Evolutionary conservation across 352 stramenopile species (phyloP), one percentile per base, ranked within the genome.

Genomic region (Globisporangium camurandrum): DNA sequence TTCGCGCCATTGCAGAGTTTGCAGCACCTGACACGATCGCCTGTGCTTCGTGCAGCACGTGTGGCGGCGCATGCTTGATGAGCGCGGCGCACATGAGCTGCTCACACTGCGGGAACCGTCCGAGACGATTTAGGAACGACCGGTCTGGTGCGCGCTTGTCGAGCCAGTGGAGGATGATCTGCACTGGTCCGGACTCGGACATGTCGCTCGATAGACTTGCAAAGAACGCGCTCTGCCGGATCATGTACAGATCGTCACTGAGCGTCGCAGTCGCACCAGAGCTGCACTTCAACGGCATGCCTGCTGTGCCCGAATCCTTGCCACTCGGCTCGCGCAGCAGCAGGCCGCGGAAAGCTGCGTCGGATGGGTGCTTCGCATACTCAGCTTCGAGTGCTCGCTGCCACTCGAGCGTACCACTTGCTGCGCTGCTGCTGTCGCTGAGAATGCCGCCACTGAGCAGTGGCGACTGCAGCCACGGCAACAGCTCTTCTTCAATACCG

Each of bases 391-490:
- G 47, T 16, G 55, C 49, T 9, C 23, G 36, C 23, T 51, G 42
- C 55, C 55, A 61, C 11, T 51, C 46, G 36, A 42, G 20, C 19
- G 39, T 33, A 19, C 17, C 31, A n/a, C 4, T 16, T 9, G 2
- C 33, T 14, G 14, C 40, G 23, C 1, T 22, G 34, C 34, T 61
- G 38, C 22, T 20, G 27, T 48, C 50, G 7, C 27, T 31, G 17
- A 62, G 65, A 7, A 88, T 65, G 0, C 84, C 84, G 14, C 84
- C 84, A 59, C 79, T 92, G 8, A 94, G 54, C 16, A 94, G 57
- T 19, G 75, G 76, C 10, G 81, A 93, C 50, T 94, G 81, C 20
- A 94, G 53, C 84, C 84, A 94, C 9, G 84, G 81, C 3, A 89
- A 47, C 7, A 94, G 40, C 40, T 94, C 84, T 56, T 94, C 84